Evolutionary conservation across 2,329 filamentous ascomycete genomes (phyloP), one percentile per base, ranked within the genome.

Genomic region (Ascosphaera pollenicola): DNA sequence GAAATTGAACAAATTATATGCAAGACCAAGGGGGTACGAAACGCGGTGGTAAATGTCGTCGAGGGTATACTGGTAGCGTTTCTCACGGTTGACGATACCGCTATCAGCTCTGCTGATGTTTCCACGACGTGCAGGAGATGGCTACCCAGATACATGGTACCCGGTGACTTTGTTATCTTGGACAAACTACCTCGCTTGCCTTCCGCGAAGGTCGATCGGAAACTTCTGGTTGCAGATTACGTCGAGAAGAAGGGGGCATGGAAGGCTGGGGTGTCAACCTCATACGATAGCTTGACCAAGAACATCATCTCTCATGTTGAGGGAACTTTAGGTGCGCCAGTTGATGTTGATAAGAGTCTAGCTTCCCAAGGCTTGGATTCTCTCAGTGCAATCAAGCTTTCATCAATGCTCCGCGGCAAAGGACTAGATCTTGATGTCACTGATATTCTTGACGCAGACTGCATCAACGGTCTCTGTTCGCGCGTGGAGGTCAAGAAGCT

Each of bases 81-180:
- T 51, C 81, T 77, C 45, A 69, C 75, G 3, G 59, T 69, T 1
- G 66, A 70, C 28, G 48, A 55, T 2, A 45, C 48, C 4, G 49
- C 53, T 4, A 48, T 61, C 42, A 59, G 57, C 15, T 54, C 52
- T 26, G 53, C 54, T 19, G 44, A 54, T 10, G 60, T 92, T 8
- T 49, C 69, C 24, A 51, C 63, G 13, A 68, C 63, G 3, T 92
- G 82, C 55, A 66, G 64, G 38, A 64, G 66, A 38, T 92, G 83
- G 81, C 64, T 94, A 1, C 82, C 84, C 0, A 63, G 65, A 3
- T 89, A 76, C 51, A 93, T 93, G 85, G 59, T 91, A 1, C 85
- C 85, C 0, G 68, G 69, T 3, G 78, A 91, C 43, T 60, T 91
- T 17, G 54, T 82, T 0, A 49, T 78, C 1, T 58, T 78, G 44